Base-by-base conservation (phyloP, 2,329 filamentous ascomycete genomes). In the Sclerotinia trifoliorum region DNA sequence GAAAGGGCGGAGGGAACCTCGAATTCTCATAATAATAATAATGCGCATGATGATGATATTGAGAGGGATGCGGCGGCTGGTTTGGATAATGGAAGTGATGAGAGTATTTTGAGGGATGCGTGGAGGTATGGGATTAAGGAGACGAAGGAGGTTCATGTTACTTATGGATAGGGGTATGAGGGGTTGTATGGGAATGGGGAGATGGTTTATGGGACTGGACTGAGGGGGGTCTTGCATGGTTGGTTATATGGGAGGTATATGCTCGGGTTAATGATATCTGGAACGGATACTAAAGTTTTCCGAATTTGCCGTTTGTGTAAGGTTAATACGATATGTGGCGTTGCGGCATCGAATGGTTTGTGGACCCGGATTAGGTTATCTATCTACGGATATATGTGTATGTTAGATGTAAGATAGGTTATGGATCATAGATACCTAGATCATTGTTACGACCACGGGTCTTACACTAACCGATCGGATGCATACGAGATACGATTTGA, bases 81-180 rank as follows among this genome's bases (percentile, higher is more conserved):
- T 5, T 42, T 66, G 64, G 52, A 66, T 42, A 66, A 66, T 49
- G 64, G 42, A 10, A 66, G 52, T 49, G 54, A 66, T 51, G 64
- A 66, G 44, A 58, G 64, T 35, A 58, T 66, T 39, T 39, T 66
- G 44, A 48, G 54, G 11, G 64, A 66, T 4, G 64, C 64, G 7
- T 66, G 42, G 52, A 39, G 44, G 24, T 51, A 49, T 58, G 54
- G 64, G 3, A 66, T 66, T 26, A 57, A 57, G 44, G 52, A 66
- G 6, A 66, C 64, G 29, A 49, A 32, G 32, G 64, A 48, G 13
- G 52, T 66, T 39, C 21, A 57, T 49, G 29, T 57, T 35, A 58
- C 21, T 5, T 66, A 66, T 49, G 52, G 24, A 13, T 48, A 21
- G 55, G 55, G 5, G 5, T 4, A 32, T 32, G 32, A 5, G 7